Conservation (phyloP, 257 asterid genomes). For the Cordia subcordata region DNA sequence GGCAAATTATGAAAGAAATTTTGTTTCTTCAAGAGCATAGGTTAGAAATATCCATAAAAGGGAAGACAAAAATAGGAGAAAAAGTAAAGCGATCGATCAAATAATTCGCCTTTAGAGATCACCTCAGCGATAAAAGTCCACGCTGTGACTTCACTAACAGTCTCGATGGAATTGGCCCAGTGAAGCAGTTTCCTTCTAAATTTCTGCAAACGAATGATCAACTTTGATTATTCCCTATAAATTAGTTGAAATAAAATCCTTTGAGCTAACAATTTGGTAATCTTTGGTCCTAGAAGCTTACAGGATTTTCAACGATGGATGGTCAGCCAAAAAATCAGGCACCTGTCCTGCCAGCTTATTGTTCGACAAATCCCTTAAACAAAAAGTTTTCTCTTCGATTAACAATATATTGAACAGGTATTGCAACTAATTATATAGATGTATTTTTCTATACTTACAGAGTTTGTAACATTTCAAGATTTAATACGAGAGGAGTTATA, state of each 20-base stretch:
- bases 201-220: conserved; percentile 16
- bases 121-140: conserved; percentile 24
- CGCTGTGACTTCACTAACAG: conserved; percentile 20
- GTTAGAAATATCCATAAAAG: too few relatives aligned
- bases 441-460: conserved; percentile 34
- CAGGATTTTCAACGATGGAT: conserved; percentile 18
- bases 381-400: background rate
- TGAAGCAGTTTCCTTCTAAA: conserved; percentile 34
- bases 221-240: too few relatives aligned
- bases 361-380: conserved; percentile 30
- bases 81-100: too few relatives aligned
- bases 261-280: too few relatives aligned
- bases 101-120: too few relatives aligned
- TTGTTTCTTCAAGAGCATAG: too few relatives aligned
- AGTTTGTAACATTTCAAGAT: conserved; percentile 18
- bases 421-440: too few relatives aligned
- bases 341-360: conserved; percentile 23
- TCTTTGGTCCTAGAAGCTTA: too few relatives aligned
- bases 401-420: too few relatives aligned
- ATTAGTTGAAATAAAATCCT: too few relatives aligned
- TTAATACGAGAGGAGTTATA: conserved; percentile 11
- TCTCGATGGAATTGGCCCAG: conserved; percentile 25
- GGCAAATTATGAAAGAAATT: background rate
- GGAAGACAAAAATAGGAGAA: too few relatives aligned
- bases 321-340: conserved; percentile 28